Base-by-base conservation (phyloP, 441 rosid species). In the Theobroma grandiflorum region DNA sequence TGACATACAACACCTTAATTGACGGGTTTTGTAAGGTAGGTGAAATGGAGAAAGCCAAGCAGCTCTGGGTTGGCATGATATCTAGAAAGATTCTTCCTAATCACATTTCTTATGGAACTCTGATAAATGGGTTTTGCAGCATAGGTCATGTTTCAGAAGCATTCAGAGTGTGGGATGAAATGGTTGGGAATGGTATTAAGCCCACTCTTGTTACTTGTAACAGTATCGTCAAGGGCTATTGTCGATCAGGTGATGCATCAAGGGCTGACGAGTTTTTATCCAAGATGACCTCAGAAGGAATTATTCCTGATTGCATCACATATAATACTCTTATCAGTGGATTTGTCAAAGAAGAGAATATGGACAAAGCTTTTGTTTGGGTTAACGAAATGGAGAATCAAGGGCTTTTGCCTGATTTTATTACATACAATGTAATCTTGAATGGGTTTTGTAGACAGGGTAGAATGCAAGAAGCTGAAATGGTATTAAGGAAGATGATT, bases 21-120 rank as follows among this genome's bases (percentile, higher is more conserved):
- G 94, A 93, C 62, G 98, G 97, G 78, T 93, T 92, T 84, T 91
- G 98, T 85, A 91, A 90, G 86, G 82, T 78, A 53, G 93, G 95
- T 74, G 92, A 94, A 77, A 83, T 94, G 80, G 89, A 87, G 57
- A 88, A 87, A 82, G 93, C 94, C 52, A 86, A 82, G 37, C 81
- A 89, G 75, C 68, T 95, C 69, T 94, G 98, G 98, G 72, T 75
- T 78, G 89, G 85, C 75, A 92, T 94, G 94, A 80, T 88, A 15
- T 81, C 88, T 62, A 85, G 67, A 83, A 78, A 86, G 66, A 87
- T 90, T 80, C 74, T 38, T 52, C 95, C 94, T 5, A 94, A 85
- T 84, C 84, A 89, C 43, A 87, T 92, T 78, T 91, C 98, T 2
- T 93, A 90, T 79, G 83, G 91, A 74, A 93, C 91, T 79, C 58